Conservation (phyloP, 768 basidiomycete genomes). For the Kondoa subrosea region DNA sequence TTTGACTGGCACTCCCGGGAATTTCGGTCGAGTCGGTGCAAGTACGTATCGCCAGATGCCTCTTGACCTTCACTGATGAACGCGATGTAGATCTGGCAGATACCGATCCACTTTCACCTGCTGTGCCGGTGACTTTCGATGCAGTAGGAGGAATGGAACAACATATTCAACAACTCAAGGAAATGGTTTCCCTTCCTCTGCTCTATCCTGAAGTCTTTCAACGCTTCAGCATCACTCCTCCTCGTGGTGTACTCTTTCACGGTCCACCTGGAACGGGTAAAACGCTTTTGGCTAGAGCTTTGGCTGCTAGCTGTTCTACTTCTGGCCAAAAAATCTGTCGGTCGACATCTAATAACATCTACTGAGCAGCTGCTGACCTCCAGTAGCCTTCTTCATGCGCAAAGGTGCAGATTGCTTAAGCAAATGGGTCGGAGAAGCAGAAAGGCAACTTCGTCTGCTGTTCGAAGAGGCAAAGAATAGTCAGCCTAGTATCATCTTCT, state of each 20-base stretch:
- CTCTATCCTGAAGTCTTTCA: slow-evolving; percentile 95
- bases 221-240: slow-evolving; percentile 80
- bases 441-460: slow-evolving; percentile 77
- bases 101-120: slow-evolving; percentile 85
- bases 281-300: slow-evolving; percentile 78
- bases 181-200: slow-evolving; percentile 91
- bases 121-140: slow-evolving; percentile 83
- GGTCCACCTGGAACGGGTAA: slow-evolving; percentile 98
- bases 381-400: slow-evolving; percentile 91
- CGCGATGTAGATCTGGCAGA: slow-evolving; percentile 46
- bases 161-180: slow-evolving; percentile 90
- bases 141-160: slow-evolving; percentile 91
- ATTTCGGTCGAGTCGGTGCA: slow-evolving; percentile 24
- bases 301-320: slow-evolving; percentile 73
- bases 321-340: slow-evolving; percentile 73
- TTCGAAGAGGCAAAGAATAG: slow-evolving; percentile 88
- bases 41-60: slow-evolving; percentile 11
- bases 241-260: slow-evolving; percentile 89
- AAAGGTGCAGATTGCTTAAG: slow-evolving; percentile 95
- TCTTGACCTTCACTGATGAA: not conserved
- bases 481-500: slow-evolving; percentile 96
- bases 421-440: slow-evolving; percentile 99
- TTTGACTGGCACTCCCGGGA: slow-evolving; percentile 22
- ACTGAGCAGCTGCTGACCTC: slow-evolving; percentile 4
- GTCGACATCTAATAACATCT: slow-evolving; percentile 30